These are phyloP conservation scores for Pneumocystis jirovecii DNA, from an alignment of 1,139 yeast genomes.

Conservation along the genomic window DNA sequence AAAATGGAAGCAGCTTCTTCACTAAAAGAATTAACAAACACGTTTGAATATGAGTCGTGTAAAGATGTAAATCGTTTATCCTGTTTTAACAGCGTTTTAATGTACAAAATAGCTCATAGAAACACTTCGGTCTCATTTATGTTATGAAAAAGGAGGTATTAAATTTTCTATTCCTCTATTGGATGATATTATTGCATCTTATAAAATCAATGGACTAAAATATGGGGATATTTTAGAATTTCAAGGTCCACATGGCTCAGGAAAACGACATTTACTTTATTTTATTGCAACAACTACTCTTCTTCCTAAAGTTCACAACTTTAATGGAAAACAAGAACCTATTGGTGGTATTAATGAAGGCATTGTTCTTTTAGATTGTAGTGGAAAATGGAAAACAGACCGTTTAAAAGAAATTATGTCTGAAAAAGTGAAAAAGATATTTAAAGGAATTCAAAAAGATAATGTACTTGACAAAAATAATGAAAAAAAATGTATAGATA, in stretches of 20 bases:
- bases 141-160: not conserved
- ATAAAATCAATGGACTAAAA: not conserved
- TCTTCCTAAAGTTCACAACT: not conserved
- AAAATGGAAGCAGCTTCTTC: not conserved
- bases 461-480: not conserved
- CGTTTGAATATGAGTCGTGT: not conserved
- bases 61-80: not conserved
- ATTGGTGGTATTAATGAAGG: not conserved
- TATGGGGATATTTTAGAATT: slow-evolving; percentile 4
- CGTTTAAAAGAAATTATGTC: slow-evolving; percentile 4
- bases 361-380: slow-evolving; percentile 7
- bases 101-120: not conserved
- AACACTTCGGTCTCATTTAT: not conserved
- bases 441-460: not conserved
- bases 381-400: slow-evolving; percentile 7
- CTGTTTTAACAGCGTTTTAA: not conserved
- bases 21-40: not conserved
- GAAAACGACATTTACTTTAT: slow-evolving; percentile 11
- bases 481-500: too few relatives aligned
- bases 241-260: slow-evolving; percentile 9
- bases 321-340: not conserved
- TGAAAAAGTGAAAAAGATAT: slow-evolving; percentile 1
- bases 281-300: slow-evolving; percentile 6
- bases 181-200: slow-evolving; percentile 3
- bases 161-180: slow-evolving; percentile 1